Percentiles rank a stretch among this genome's conserved stretches.
Conservation (phyloP, 2,329 filamentous ascomycete species). For the Dactylellina cionopaga region DNA sequence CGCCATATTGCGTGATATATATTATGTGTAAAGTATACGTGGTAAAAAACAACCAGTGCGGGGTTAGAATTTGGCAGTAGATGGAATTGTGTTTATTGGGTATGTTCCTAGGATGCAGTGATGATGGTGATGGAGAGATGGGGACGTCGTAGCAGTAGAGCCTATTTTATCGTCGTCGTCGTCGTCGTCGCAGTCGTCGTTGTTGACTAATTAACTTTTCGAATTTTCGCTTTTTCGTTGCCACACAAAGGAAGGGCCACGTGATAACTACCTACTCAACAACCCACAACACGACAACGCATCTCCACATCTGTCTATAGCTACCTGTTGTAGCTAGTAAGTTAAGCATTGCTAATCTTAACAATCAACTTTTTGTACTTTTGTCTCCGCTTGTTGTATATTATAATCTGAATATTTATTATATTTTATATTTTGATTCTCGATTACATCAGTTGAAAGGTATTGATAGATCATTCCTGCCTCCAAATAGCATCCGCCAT, state of each 20-base stretch:
- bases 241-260: conserved; percentile 44
- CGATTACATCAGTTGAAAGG: neutral
- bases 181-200: conserved; percentile 34
- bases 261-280: neutral
- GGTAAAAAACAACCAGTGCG: too few species aligned
- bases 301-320: neutral
- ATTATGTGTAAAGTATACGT: too few species aligned
- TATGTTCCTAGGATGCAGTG: too few species aligned
- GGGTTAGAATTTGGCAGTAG: too few species aligned
- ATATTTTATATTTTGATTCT: neutral
- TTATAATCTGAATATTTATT: too few species aligned
- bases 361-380: too few species aligned
- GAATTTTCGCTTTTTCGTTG: conserved; percentile 27
- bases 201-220: conserved; percentile 30
- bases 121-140: neutral
- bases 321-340: too few species aligned
- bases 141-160: neutral
- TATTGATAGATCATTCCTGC: conserved; percentile 57
- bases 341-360: too few species aligned
- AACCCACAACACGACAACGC: conserved; percentile 23
- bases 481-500: conserved; percentile 96
- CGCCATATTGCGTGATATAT: conserved; percentile 30
- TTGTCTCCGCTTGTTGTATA: too few species aligned
- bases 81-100: too few species aligned
- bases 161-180: conserved; percentile 1